A percentile compares a stretch with the other conserved stretches of the same genome.
phyloP scores from a whole-genome alignment of 768 basidiomycete genomes.

The Gautieria morchelliformis region DNA sequence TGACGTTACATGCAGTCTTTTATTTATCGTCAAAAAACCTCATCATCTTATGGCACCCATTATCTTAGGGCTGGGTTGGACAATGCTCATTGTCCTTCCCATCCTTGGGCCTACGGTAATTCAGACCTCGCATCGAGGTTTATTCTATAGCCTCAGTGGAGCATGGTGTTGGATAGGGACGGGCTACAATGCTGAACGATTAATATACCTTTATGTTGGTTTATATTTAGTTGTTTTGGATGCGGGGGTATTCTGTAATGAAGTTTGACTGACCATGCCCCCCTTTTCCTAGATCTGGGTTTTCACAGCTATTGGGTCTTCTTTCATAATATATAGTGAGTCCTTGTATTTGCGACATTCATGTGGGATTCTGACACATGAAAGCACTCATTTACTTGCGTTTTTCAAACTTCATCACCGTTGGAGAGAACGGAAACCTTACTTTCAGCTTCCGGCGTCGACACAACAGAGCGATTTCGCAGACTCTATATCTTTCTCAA shows the following conservation, averaged over 20 bases:
- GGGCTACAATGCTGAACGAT: background rate
- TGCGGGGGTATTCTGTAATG: background rate
- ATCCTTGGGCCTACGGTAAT: slow-evolving; percentile 3
- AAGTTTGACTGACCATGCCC: background rate
- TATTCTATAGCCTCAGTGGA: background rate
- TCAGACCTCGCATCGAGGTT: background rate
- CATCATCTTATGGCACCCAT: slow-evolving; percentile 1
- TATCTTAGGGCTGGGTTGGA: background rate
- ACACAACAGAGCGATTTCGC: background rate
- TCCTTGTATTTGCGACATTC: background rate
- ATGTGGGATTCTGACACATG: background rate
- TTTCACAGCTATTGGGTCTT: slow-evolving; percentile 2
- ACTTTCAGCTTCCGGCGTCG: background rate
- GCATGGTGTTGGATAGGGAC: slow-evolving; percentile 7
- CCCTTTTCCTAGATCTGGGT: slow-evolving; percentile 2
- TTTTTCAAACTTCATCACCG: slow-evolving; percentile 1
- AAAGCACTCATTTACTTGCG: slow-evolving; percentile 8
- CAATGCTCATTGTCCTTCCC: slow-evolving; percentile 1
- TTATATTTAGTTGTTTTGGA: too few relatives aligned
- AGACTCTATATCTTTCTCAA: background rate
- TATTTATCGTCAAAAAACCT: slow-evolving; percentile 8
- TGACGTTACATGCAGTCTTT: background rate
- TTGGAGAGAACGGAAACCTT: background rate
- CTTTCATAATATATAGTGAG: slow-evolving; percentile 1
- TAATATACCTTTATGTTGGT: slow-evolving; percentile 8